Base-by-base conservation (phyloP, 1,284 basidiomycete genomes). In the Papiliotrema terrestris region DNA sequence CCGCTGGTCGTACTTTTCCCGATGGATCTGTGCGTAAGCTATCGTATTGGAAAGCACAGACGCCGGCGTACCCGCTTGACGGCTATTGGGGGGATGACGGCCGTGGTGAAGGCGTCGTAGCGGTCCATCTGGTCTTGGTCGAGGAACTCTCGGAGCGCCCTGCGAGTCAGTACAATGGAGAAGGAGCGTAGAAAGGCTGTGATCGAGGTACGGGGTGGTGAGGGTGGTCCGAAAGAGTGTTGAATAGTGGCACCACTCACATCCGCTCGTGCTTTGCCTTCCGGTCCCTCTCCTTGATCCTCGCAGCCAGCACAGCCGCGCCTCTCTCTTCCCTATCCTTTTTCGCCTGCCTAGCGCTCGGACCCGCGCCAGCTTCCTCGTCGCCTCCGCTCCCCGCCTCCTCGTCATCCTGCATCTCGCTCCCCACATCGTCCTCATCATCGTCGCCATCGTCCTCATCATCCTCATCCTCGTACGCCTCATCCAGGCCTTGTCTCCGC, bases 1-100 rank as follows among this genome's bases (percentile, higher is more conserved):
- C 20, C 62, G 57, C 57, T 75, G 73, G 51, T 75, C 73, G 58
- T 62, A 71, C 14, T 72, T 45, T 39, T 73, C 71, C 37, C 64
- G 52, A 55, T 69, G 70, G 26, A 75, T 39, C 35, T 45, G 38
- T 9, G 17, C 4, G 43, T 43, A 15, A 42, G 48, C 38, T n/a
- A n/a, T n/a, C n/a, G n/a, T n/a, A 15, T 1, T 23, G 6, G 15
- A n/a, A 3, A 47, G 20, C 26, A 45, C 25, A 43, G 17, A 15
- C 19, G 41, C 9, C 23, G 22, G 50, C 66, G n/a, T 38, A 71
- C 73, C 62, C 62, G 61, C 49, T 65, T 70, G 22, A 75, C 61
- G 3, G 63, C 68, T 20, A 61, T 55, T 42, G 61, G 65, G 8
- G 68, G 68, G 11, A 75, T 61, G 19, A 67, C 63, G 8, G 60